Conservation (phyloP, 2,329 filamentous ascomycete genomes). For the Cytospora piceae region DNA sequence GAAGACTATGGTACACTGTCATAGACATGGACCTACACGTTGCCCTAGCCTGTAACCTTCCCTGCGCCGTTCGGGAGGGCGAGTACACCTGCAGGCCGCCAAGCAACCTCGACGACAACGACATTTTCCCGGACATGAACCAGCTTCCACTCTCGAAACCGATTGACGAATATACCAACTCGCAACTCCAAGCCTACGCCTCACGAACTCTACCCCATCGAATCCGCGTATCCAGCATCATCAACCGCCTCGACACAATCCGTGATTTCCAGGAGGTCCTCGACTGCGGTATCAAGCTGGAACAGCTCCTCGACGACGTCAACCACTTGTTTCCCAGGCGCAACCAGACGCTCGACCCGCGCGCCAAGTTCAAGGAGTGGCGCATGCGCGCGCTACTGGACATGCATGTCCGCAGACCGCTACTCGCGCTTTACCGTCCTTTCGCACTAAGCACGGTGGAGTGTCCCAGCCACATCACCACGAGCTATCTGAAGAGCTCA, state of each 20-base stretch:
- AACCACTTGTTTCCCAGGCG: slow-evolving; percentile 54
- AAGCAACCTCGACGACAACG: slow-evolving; percentile 56
- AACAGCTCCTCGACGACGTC: slow-evolving; percentile 58
- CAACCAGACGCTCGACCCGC: slow-evolving; percentile 46
- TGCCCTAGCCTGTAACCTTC: slow-evolving; percentile 56
- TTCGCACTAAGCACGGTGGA: slow-evolving; percentile 57
- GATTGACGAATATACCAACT: slow-evolving; percentile 56
- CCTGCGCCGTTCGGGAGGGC: slow-evolving; percentile 54
- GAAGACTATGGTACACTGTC: slow-evolving; percentile 61
- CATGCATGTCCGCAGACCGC: slow-evolving; percentile 57
- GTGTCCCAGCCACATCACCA: slow-evolving; percentile 55
- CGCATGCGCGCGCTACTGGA: slow-evolving; percentile 55
- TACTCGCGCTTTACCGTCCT: slow-evolving; percentile 58
- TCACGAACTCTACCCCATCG: slow-evolving; percentile 54
- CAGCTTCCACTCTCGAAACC: slow-evolving; percentile 54
- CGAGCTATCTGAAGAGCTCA: slow-evolving; percentile 57
- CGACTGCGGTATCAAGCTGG: slow-evolving; percentile 57
- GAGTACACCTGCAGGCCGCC: slow-evolving; percentile 59
- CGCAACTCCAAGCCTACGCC: slow-evolving; percentile 58
- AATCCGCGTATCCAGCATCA: slow-evolving; percentile 53
- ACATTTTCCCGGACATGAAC: slow-evolving; percentile 52
- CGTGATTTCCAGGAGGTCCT: slow-evolving; percentile 58
- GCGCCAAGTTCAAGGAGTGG: slow-evolving; percentile 55
- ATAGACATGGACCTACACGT: slow-evolving; percentile 61
- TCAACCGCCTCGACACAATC: slow-evolving; percentile 56